These are phyloP conservation scores for Candida easanensis DNA, from an alignment of 805 yeast species.

Conservation along the genomic window DNA sequence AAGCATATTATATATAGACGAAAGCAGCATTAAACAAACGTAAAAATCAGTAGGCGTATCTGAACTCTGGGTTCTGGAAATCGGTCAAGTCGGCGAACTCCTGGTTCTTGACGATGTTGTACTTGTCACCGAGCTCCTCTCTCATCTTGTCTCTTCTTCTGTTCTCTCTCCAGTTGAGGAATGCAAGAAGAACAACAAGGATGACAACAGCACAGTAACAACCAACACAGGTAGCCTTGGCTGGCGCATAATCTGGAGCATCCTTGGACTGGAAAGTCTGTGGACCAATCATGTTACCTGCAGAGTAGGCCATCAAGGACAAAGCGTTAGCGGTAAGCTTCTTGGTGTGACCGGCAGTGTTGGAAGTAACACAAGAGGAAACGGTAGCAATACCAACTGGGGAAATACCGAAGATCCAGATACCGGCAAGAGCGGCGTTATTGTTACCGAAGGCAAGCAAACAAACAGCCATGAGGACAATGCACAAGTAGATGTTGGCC, in stretches of 20 bases:
- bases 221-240: slow-evolving; percentile 35
- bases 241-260: slow-evolving; percentile 57
- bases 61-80: slow-evolving; percentile 49
- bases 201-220: slow-evolving; percentile 33
- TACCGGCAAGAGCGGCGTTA: slow-evolving; percentile 31
- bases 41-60: slow-evolving; percentile 34
- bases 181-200: slow-evolving; percentile 26
- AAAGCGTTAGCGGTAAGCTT: slow-evolving; percentile 12
- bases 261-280: slow-evolving; percentile 58
- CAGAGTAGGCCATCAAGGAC: slow-evolving; percentile 14
- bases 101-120: slow-evolving; percentile 21
- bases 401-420: slow-evolving; percentile 27
- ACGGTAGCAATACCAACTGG: slow-evolving; percentile 22
- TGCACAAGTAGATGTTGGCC: slow-evolving; percentile 8
- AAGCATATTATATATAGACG: background rate
- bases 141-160: slow-evolving; percentile 32
- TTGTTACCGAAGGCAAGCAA: slow-evolving; percentile 26
- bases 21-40: background rate
- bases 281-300: slow-evolving; percentile 54
- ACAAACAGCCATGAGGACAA: slow-evolving; percentile 10
- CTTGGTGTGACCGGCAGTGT: slow-evolving; percentile 15
- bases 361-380: slow-evolving; percentile 24
- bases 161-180: slow-evolving; percentile 36
- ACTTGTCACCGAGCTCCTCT: slow-evolving; percentile 20
- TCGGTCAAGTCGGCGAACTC: slow-evolving; percentile 51